These are phyloP conservation scores for Lophiotrema nucula DNA, from an alignment of 495 filamentous ascomycete species.

Conservation along the genomic window DNA sequence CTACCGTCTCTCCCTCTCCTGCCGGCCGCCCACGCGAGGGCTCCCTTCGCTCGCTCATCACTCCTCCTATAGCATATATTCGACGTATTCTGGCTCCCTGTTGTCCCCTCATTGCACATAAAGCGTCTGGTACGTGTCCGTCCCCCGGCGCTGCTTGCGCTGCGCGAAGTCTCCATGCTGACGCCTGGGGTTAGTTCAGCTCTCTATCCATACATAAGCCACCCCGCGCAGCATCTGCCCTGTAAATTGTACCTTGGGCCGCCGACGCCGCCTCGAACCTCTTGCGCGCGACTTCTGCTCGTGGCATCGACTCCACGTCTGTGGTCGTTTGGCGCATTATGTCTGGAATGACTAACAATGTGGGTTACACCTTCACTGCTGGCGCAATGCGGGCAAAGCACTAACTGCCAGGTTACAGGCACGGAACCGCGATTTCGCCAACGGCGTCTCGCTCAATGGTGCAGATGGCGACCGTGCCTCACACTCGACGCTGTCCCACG, in stretches of 20 bases:
- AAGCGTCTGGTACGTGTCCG: not conserved
- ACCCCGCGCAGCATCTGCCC: constrained; percentile 4
- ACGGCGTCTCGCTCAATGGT: constrained; percentile 14
- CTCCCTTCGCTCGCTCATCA: constrained; percentile 17
- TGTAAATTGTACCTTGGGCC: too few relatives aligned
- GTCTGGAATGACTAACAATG: constrained; percentile 26
- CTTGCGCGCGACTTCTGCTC: constrained; percentile 4
- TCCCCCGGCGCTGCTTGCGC: not conserved
- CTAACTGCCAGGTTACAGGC: constrained; percentile 21
- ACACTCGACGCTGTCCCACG: constrained; percentile 44
- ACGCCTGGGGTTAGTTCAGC: constrained; percentile 26
- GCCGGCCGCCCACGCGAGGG: constrained; percentile 3
- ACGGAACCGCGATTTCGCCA: constrained; percentile 23
- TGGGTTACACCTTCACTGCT: constrained; percentile 1
- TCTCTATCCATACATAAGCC: constrained; percentile 17
- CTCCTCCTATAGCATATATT: constrained; percentile 14
- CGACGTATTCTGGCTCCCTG: not conserved
- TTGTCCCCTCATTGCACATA: not conserved
- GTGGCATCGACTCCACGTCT: constrained; percentile 18
- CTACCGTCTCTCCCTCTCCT: constrained; percentile 14
- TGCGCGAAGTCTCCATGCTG: constrained; percentile 16
- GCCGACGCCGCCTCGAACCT: too few relatives aligned
- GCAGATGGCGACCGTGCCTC: constrained; percentile 26
- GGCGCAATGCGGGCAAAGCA: not conserved
- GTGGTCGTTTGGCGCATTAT: constrained; percentile 21